Evolutionary conservation across 1,139 yeast species (phyloP).

Genomic region (Hemisphaericaspora xylanilytica): DNA sequence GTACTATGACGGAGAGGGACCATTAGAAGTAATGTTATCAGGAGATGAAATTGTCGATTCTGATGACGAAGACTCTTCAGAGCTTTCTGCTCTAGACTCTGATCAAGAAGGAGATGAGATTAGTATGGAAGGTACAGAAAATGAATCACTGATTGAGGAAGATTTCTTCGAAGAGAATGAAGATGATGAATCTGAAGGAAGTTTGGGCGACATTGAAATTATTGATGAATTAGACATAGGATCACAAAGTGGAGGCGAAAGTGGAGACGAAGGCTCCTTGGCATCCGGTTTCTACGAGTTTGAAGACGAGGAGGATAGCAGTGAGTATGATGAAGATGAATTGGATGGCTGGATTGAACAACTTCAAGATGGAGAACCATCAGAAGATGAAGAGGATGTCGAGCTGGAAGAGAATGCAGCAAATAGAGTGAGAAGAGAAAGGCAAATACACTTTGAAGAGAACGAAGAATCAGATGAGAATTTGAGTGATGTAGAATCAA

Average conservation of each 20-base stretch:
- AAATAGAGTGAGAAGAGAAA: conserved; percentile 11
- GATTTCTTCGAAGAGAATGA: conserved; percentile 22
- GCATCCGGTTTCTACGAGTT: conserved; percentile 34
- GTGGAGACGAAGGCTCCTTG: conserved; percentile 15
- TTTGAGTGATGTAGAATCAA: conserved; percentile 24
- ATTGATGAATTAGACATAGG: conserved; percentile 42
- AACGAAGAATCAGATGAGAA: conserved; percentile 21
- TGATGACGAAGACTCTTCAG: conserved; percentile 24
- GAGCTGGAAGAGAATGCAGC: conserved; percentile 10
- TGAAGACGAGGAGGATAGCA: conserved; percentile 29
- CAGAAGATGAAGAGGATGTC: conserved; percentile 14
- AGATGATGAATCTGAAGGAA: conserved; percentile 19
- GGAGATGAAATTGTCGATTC: conserved; percentile 29
- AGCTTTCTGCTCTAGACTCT: conserved; percentile 27
- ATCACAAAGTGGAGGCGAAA: conserved; percentile 27
- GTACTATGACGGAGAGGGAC: conserved; percentile 20
- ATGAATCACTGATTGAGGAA: conserved; percentile 18
- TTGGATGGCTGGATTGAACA: conserved; percentile 48
- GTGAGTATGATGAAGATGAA: conserved; percentile 42
- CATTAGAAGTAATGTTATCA: conserved; percentile 35
- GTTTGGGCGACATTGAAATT: conserved; percentile 38
- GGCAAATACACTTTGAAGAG: conserved; percentile 12
- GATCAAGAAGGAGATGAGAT: conserved; percentile 24
- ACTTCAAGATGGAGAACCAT: conserved; percentile 29
- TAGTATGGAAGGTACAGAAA: conserved; percentile 22